phyloP scores from a whole-genome alignment of 768 basidiomycete species.

The Scleroderma citrinum region DNA sequence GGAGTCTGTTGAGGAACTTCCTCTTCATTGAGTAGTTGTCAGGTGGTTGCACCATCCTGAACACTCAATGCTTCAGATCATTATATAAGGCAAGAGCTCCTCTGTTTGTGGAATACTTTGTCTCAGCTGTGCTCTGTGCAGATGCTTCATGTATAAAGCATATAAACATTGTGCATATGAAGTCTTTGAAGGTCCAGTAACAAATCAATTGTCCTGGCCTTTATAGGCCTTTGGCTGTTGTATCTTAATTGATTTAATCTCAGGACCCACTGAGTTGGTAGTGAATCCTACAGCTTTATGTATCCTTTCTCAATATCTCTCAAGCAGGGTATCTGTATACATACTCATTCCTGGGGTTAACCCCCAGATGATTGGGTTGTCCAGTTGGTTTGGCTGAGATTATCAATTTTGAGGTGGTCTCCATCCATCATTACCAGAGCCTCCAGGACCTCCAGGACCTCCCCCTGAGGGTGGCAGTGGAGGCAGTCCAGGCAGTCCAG shows the following conservation, averaged over 20 bases:
- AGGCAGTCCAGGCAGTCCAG: too few species aligned
- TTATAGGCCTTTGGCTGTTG: background rate
- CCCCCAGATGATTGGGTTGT: too few species aligned
- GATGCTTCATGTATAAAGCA: background rate
- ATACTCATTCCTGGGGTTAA: too few species aligned
- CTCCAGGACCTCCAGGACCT: too few species aligned
- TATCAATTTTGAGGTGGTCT: too few species aligned
- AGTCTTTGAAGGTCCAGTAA: background rate
- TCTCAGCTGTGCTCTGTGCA: background rate
- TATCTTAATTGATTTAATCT: background rate
- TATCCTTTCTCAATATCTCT: too few species aligned
- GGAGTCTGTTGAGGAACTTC: background rate
- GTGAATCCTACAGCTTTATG: too few species aligned
- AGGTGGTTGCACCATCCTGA: background rate
- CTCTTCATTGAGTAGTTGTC: slow-evolving; percentile 1
- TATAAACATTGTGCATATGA: background rate
- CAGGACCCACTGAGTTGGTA: background rate
- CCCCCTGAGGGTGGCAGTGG: too few species aligned
- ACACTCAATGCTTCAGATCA: background rate
- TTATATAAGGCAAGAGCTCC: slow-evolving; percentile 1
- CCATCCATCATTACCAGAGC: too few species aligned
- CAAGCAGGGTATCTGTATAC: too few species aligned
- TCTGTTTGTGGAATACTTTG: background rate
- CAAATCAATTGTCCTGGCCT: background rate
- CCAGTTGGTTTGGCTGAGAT: too few species aligned